A percentile compares a stretch with the other conserved stretches of the same genome.
These are phyloP conservation scores for Zostera marina DNA, from an alignment of 116 monocot genomes.

Conservation along the genomic window DNA sequence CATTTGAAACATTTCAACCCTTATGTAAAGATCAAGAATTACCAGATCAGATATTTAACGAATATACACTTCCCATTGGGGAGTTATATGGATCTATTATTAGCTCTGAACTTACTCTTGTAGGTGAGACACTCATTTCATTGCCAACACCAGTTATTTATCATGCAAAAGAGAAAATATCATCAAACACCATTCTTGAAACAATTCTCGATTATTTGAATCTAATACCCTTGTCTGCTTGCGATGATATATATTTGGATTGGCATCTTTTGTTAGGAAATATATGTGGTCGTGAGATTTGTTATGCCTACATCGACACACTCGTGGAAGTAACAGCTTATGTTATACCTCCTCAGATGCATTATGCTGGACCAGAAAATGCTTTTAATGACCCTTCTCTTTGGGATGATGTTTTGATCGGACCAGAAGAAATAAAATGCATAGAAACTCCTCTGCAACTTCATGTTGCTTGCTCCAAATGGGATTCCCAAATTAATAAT, in stretches of 20 bases:
- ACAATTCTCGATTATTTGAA: constrained; percentile 30
- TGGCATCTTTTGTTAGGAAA: constrained; percentile 79
- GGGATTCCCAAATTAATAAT: constrained; percentile 8
- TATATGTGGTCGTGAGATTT: constrained; percentile 49
- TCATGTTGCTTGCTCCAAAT: constrained; percentile 6
- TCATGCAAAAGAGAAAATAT: constrained; percentile 28
- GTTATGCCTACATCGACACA: constrained; percentile 25
- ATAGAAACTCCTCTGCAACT: constrained; percentile 22
- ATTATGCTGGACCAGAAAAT: constrained; percentile 5
- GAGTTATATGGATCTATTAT: constrained; percentile 48
- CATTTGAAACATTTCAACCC: constrained; percentile 24
- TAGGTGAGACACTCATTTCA: constrained; percentile 62
- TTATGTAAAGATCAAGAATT: constrained; percentile 15
- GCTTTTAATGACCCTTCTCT: constrained; percentile 23
- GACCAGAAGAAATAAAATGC: constrained; percentile 4
- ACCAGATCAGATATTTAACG: constrained; percentile 29
- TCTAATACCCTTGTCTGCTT: constrained; percentile 40
- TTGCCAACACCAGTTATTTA: constrained; percentile 54
- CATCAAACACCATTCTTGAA: constrained; percentile 12
- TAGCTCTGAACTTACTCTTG: constrained; percentile 60
- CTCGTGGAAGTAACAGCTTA: constrained; percentile 19
- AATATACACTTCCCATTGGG: constrained; percentile 18
- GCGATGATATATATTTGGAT: constrained; percentile 82
- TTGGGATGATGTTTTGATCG: constrained; percentile 30
- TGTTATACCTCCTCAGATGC: constrained; percentile 15